Evolutionary conservation across 352 stramenopile species (phyloP).

Genomic region (Blastocystis sp.): DNA sequence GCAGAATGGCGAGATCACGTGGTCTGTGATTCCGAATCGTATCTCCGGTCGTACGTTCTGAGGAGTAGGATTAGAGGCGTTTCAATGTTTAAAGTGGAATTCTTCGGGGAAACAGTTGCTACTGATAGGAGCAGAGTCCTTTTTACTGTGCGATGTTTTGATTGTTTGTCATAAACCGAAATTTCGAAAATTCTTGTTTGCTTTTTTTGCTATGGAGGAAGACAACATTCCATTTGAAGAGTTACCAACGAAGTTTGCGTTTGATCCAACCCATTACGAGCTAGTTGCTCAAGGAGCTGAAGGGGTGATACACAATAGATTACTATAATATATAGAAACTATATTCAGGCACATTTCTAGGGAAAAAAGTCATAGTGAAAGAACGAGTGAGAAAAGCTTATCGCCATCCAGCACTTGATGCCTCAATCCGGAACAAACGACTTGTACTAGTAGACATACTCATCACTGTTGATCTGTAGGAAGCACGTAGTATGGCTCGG

Average conservation of each 20-base stretch:
- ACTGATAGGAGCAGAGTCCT: not conserved
- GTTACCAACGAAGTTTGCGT: not conserved
- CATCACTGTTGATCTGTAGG: slow-evolving; percentile 39
- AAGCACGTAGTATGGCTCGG: slow-evolving; percentile 65
- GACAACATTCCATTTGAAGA: not conserved
- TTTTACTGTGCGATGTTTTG: not conserved
- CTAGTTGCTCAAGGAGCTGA: slow-evolving; percentile 58
- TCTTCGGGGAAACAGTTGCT: not conserved
- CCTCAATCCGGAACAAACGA: slow-evolving; percentile 65
- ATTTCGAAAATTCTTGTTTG: not conserved
- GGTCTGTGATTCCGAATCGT: slow-evolving; percentile 43
- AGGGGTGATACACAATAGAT: not conserved
- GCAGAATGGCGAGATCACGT: not conserved
- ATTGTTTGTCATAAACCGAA: not conserved
- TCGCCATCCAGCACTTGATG: slow-evolving; percentile 66
- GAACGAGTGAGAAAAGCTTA: slow-evolving; percentile 68
- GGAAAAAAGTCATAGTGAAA: slow-evolving; percentile 66
- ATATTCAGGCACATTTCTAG: slow-evolving; percentile 62
- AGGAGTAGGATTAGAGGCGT: not conserved
- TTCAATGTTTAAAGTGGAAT: not conserved
- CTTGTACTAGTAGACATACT: slow-evolving; percentile 38
- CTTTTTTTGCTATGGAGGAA: not conserved
- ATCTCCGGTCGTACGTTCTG: not conserved
- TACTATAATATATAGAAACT: not conserved
- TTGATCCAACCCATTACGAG: slow-evolving; percentile 15